These are phyloP conservation scores for Apiospora malaysiana DNA, from an alignment of 2,329 filamentous ascomycete species.

Conservation along the genomic window DNA sequence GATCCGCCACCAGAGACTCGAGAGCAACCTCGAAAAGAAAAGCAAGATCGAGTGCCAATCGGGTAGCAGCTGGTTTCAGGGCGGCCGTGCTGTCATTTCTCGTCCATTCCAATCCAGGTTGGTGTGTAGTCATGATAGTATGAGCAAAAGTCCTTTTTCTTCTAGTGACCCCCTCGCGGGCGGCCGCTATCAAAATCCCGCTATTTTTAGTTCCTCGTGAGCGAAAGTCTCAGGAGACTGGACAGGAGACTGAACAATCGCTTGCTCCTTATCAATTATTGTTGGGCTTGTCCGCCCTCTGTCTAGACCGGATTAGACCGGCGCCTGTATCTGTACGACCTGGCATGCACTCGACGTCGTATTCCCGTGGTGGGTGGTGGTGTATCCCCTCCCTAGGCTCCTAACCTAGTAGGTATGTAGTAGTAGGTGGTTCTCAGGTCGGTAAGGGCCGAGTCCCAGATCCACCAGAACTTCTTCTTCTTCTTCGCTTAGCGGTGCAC, in stretches of 20 bases:
- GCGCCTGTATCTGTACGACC: conserved; percentile 6
- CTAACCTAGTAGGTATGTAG: no score
- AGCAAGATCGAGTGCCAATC: conserved; percentile 7
- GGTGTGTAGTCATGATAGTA: no score
- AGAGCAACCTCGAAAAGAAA: neutral
- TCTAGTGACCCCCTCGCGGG: conserved; percentile 4
- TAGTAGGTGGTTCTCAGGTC: neutral
- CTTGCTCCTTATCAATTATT: conserved; percentile 3
- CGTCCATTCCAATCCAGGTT: neutral
- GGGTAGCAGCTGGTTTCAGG: neutral
- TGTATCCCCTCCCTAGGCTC: neutral
- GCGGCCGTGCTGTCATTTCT: neutral
- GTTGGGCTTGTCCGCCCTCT: neutral
- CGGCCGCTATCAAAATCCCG: conserved; percentile 16
- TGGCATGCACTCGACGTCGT: conserved; percentile 20
- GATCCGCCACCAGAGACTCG: neutral
- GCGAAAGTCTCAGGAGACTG: neutral
- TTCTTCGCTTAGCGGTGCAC: conserved; percentile 2
- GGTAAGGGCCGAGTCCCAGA: conserved; percentile 9
- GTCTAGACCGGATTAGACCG: conserved; percentile 3
- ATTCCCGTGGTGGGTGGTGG: conserved; percentile 10
- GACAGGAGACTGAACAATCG: neutral
- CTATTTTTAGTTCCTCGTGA: conserved; percentile 15
- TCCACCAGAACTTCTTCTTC: conserved; percentile 4
- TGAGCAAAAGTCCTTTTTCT: conserved; percentile 6